Base-by-base conservation (phyloP, 306 rosid species). In the Crataegus laevigata region DNA sequence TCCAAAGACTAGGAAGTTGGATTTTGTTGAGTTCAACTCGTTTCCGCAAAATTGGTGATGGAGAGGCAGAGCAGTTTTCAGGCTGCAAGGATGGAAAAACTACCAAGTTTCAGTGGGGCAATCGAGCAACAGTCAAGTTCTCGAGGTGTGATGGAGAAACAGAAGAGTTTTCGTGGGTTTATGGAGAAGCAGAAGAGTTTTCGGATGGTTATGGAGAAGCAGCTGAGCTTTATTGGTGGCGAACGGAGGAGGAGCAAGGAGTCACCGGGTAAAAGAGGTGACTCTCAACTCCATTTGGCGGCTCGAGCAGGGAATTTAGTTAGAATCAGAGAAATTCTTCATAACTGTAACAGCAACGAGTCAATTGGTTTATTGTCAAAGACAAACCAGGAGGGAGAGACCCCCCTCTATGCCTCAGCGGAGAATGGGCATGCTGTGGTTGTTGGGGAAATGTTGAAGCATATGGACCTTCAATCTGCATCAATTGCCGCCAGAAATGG, bases 351-450 rank as follows among this genome's bases (percentile, higher is more conserved):
- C 59, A 63, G n/a, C 55, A 26, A 74, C 15, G 94, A 87, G 29
- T 51, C 87, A 18, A 84, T 85, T 68, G 80, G 78, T 69, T 82
- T 88, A 74, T 80, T 91, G 85, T 83, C 89, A 7, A 94, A 87
- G 73, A 88, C 84, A 82, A 94, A 94, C 75, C 89, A 77, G 21
- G 98, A 94, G 78, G 97, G 91, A 71, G 98, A 94, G 84, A 94
- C 98, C 61, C 88, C 98, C 52, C 96, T 94, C 71, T 94, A 94
- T 74, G 91, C 68, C 15, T 97, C 98, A 3, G 88, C 98, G 3
- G 98, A 94, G 78, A 85, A 84, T 70, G 98, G 97, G 25, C 87
- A 91, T 73, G 85, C 86, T 73, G 19, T 76, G 52, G 79, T 91
- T 60, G 94, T 91, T 59, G 85, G 83, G 50, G 97, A 90, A 85